A percentile compares a stretch with the other conserved stretches of the same genome.
Conservation (phyloP, 257 asterid genomes). For the Nicotiana benthamiana region DNA sequence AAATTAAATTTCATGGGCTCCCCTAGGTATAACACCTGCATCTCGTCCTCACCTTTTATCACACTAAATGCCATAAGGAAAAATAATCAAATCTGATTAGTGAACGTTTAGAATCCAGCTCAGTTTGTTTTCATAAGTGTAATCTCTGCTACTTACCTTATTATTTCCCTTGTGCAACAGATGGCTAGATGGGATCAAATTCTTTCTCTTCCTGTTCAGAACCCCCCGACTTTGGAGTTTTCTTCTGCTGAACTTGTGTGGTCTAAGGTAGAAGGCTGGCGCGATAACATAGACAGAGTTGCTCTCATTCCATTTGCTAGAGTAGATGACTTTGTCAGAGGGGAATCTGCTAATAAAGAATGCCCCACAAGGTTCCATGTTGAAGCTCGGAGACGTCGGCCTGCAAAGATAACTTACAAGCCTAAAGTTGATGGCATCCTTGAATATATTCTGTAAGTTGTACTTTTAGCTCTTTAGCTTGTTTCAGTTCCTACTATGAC, state of each 20-base stretch:
- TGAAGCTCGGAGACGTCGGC: slow-evolving; percentile 81
- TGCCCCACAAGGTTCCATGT: slow-evolving; percentile 92
- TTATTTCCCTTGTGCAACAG: slow-evolving; percentile 27
- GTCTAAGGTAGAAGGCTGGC: slow-evolving; percentile 95
- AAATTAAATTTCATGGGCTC: background rate
- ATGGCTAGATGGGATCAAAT: slow-evolving; percentile 99
- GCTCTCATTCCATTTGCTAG: slow-evolving; percentile 78
- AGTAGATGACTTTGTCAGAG: slow-evolving; percentile 84
- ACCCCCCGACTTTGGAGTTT: slow-evolving; percentile 77
- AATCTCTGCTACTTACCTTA: background rate
- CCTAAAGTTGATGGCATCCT: slow-evolving; percentile 96
- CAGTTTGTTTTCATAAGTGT: background rate
- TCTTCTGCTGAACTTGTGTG: slow-evolving; percentile 82
- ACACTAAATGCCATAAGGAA: background rate
- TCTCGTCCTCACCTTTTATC: background rate
- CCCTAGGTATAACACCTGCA: background rate
- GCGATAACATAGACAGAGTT: slow-evolving; percentile 74
- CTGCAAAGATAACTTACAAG: slow-evolving; percentile 44
- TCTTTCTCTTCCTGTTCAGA: slow-evolving; percentile 89
- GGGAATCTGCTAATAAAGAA: slow-evolving; percentile 78
- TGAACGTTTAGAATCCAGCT: background rate
- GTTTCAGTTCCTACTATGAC: background rate
- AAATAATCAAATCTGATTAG: background rate
- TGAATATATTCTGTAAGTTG: slow-evolving; percentile 73
- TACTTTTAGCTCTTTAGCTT: slow-evolving; percentile 2